Evolutionary conservation across 2,329 filamentous ascomycete genomes (phyloP).

Genomic region (Catunica adiposa): DNA sequence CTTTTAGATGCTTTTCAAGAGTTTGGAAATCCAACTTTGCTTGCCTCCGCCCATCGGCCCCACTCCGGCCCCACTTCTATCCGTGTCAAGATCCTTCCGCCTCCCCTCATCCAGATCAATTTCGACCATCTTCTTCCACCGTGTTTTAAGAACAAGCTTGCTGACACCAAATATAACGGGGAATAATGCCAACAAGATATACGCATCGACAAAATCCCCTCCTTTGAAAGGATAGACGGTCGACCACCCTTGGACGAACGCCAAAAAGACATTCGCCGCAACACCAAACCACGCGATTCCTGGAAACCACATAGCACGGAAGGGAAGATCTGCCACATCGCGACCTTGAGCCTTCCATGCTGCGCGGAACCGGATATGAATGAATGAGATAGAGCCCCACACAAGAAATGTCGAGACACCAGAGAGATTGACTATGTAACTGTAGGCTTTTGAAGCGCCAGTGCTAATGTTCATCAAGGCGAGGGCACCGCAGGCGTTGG

Average conservation of each 20-base stretch:
- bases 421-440: constrained; percentile 52
- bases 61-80: constrained; percentile 20
- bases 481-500: constrained; percentile 54
- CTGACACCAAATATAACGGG: constrained; percentile 38
- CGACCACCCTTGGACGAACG: constrained; percentile 45
- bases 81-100: constrained; percentile 35
- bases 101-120: constrained; percentile 41
- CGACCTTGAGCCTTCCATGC: constrained; percentile 46
- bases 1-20: not conserved
- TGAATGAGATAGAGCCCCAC: constrained; percentile 54
- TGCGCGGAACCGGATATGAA: constrained; percentile 53
- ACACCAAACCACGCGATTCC: constrained; percentile 44
- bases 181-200: constrained; percentile 44
- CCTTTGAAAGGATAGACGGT: constrained; percentile 40
- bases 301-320: constrained; percentile 36
- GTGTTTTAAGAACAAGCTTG: constrained; percentile 38
- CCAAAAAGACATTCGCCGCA: constrained; percentile 39
- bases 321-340: constrained; percentile 36
- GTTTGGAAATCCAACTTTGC: constrained; percentile 19
- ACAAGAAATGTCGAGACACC: constrained; percentile 57
- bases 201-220: constrained; percentile 45
- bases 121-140: constrained; percentile 31
- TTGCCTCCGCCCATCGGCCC: constrained; percentile 17
- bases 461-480: constrained; percentile 61
- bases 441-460: constrained; percentile 47